Evolutionary conservation across 192 early-diverging fungal species (phyloP).

Genomic region (Linnemannia exigua): DNA sequence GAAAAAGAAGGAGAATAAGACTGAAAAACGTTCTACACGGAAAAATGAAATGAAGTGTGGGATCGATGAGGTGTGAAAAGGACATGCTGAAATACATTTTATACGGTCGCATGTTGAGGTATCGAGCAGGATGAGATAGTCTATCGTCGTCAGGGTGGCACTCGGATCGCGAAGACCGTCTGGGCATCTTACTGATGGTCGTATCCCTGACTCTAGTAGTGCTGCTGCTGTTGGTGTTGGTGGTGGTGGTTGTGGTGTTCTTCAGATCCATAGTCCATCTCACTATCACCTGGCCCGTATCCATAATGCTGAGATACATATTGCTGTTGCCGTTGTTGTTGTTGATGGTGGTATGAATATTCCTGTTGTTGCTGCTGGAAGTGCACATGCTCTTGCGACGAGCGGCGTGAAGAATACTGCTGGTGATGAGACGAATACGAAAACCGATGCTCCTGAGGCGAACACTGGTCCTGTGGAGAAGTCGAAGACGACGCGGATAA

Average conservation of each 20-base stretch:
- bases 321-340: neutral
- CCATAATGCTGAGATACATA: slow-evolving; percentile 1
- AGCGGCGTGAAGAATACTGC: neutral
- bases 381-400: neutral
- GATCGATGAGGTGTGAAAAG: too few species aligned
- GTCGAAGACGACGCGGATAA: neutral
- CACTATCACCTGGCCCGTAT: neutral
- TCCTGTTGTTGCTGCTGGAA: neutral
- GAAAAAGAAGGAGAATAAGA: too few species aligned
- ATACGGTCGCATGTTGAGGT: neutral
- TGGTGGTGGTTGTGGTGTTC: neutral
- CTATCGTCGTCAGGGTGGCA: neutral
- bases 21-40: too few species aligned
- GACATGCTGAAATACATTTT: neutral
- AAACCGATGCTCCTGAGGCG: neutral
- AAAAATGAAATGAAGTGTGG: too few species aligned
- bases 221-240: neutral
- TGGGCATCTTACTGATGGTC: neutral
- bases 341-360: neutral
- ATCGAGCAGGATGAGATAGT: neutral
- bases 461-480: neutral
- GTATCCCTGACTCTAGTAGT: neutral
- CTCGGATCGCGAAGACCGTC: neutral
- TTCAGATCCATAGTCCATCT: neutral
- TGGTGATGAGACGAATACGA: neutral